A percentile compares a stretch with the other conserved stretches of the same genome.
Conservation (phyloP, 163 green algal species). For the Coccomyxa subellipsoidea region DNA sequence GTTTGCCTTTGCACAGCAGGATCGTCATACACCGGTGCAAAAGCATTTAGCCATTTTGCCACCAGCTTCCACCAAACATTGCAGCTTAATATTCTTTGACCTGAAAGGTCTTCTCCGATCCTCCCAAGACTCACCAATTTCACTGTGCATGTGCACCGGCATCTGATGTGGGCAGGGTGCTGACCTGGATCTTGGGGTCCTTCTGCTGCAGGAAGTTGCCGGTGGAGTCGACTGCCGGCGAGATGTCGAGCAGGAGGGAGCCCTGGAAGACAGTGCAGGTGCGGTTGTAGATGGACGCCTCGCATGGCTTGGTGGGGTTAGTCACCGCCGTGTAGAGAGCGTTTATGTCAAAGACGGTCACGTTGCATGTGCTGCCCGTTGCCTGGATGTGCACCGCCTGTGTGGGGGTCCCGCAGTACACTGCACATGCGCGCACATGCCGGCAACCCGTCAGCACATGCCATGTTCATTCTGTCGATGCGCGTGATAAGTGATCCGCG, state of each 20-base stretch:
- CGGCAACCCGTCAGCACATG: background rate
- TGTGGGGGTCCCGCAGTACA: background rate
- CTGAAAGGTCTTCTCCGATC: too few species aligned
- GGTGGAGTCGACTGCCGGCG: background rate
- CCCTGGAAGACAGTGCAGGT: conserved; percentile 5
- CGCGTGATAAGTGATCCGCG: too few species aligned
- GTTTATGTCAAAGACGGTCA: conserved; percentile 1
- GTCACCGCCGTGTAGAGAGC: background rate
- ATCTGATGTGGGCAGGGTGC: background rate
- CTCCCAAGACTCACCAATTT: too few species aligned
- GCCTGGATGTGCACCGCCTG: background rate
- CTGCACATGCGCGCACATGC: background rate
- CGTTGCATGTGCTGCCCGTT: background rate
- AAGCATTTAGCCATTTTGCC: too few species aligned
- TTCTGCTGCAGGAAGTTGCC: background rate
- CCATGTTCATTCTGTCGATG: too few species aligned
- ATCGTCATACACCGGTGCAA: too few species aligned
- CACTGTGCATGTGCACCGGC: too few species aligned
- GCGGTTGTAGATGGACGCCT: background rate
- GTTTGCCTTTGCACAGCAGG: too few species aligned
- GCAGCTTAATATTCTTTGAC: too few species aligned
- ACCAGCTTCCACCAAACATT: too few species aligned
- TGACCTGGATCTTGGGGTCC: background rate
- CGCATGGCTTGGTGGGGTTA: conserved; percentile 6
- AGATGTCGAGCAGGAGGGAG: background rate